Conservation (phyloP, 768 basidiomycete species). For the Erythrobasidium yunnanense region DNA sequence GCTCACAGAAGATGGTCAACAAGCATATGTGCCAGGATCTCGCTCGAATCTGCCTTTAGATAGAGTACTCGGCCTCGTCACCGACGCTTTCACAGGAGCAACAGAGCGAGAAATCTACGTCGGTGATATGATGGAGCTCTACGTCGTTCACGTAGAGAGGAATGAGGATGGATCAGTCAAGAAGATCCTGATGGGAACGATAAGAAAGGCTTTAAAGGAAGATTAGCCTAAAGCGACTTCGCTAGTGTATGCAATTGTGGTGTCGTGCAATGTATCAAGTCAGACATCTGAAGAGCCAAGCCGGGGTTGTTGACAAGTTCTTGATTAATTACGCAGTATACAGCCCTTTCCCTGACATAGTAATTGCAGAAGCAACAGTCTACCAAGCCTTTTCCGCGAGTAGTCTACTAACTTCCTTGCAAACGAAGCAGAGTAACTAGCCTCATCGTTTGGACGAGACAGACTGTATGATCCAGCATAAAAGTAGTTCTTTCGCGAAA, state of each 20-base stretch:
- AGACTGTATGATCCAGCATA: too few species aligned
- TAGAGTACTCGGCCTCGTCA: constrained; percentile 72
- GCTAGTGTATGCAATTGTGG: background rate
- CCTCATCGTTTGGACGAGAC: too few species aligned
- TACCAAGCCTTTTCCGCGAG: too few species aligned
- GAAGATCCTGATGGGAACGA: background rate
- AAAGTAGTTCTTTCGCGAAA: too few species aligned
- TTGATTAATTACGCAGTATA: too few species aligned
- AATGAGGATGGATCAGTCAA: constrained; percentile 1
- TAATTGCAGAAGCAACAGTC: too few species aligned
- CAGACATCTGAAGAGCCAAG: too few species aligned
- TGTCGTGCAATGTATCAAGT: background rate
- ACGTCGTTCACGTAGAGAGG: constrained; percentile 12
- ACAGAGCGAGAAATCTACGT: constrained; percentile 82
- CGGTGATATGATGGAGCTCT: constrained; percentile 27
- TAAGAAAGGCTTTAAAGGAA: constrained; percentile 13
- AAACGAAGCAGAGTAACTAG: too few species aligned
- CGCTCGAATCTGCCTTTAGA: constrained; percentile 70
- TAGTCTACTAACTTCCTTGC: too few species aligned
- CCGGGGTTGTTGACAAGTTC: too few species aligned
- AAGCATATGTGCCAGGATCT: constrained; percentile 27
- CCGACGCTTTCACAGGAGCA: constrained; percentile 91
- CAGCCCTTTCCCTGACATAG: too few species aligned
- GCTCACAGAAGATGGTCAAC: constrained; percentile 55
- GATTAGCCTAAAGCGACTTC: constrained; percentile 6